Conservation (phyloP, 2,329 filamentous ascomycete genomes). For the Aureobasidium mangrovei region DNA sequence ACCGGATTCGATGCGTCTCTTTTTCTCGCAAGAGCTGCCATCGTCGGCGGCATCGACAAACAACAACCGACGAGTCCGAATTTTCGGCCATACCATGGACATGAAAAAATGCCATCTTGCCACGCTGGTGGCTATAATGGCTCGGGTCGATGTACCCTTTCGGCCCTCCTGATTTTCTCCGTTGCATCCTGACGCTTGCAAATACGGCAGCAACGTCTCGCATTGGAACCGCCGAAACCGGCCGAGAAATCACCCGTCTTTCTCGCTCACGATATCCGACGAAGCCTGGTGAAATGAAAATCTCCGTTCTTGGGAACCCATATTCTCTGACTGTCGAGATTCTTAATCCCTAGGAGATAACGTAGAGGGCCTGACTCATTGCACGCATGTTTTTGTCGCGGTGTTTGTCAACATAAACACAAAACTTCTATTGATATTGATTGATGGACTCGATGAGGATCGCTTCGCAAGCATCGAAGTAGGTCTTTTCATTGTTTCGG, state of each 20-base stretch:
- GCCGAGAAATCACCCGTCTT: constrained; percentile 8
- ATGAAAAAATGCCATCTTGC: not conserved
- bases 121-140: not conserved
- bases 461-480: too few species aligned
- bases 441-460: not conserved
- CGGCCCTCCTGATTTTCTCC: not conserved
- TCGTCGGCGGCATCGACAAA: not conserved
- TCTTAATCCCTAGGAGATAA: not conserved
- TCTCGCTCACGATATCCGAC: not conserved
- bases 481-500: too few species aligned
- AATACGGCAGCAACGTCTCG: not conserved
- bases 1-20: not conserved
- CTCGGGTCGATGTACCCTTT: not conserved
- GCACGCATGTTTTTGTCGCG: not conserved
- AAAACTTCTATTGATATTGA: not conserved
- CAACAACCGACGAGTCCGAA: constrained; percentile 1
- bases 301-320: not conserved
- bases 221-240: not conserved
- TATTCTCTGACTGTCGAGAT: too few species aligned
- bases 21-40: not conserved
- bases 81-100: constrained; percentile 2
- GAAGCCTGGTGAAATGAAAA: not conserved
- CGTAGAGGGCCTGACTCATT: not conserved
- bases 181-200: not conserved
- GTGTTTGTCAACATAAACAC: not conserved